Evolutionary conservation across 1,139 yeast genomes (phyloP), one percentile per base, ranked within the genome.

Genomic region (Diutina ranongensis): DNA sequence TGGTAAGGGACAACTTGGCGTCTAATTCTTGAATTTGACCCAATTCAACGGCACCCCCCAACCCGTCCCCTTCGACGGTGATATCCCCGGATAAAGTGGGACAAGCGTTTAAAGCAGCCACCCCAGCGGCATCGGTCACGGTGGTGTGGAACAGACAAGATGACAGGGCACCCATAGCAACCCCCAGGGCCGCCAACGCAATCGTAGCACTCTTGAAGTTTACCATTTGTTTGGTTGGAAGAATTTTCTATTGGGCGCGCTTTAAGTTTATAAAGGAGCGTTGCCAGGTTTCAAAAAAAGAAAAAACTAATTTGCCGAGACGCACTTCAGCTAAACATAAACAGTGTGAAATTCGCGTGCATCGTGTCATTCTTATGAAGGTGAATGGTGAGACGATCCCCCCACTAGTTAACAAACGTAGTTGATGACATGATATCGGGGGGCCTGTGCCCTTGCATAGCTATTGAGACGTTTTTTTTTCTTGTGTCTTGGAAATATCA

Each of bases 31-130:
- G 46, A 47, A 71, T 71, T 18, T 49, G 40, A 40, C 62, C 55
- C 56, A 71, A 65, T 51, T 68, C 65, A 47, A 70, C 51, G 35
- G 61, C 52, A 16, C 42, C 42, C 9, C 61, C 62, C 41, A 70
- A 50, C 22, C 55, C 64, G 50, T 67, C 65, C 46, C 74, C 74
- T 45, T 64, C 57, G 46, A 71, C 59, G 49, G 66, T 61, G 49
- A 71, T 65, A 42, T 59, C 55, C 46, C 75, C 76, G 40, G 61
- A 67, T 48, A 71, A 59, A 27, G 73, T 70, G 25, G 67, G 63
- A 56, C 76, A 71, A 3, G 71, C 54, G 50, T 60, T 63, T 49
- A 71, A 58, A 48, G 55, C 57, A 44, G 61, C 52, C 34, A 68
- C 55, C 19, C 63, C 72, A 38, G 71, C 59, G 35, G 72, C 61